Evolutionary conservation across 2,329 filamentous ascomycete genomes (phyloP), one percentile per base, ranked within the genome.

Genomic region (Aspergillus transmontanensis): DNA sequence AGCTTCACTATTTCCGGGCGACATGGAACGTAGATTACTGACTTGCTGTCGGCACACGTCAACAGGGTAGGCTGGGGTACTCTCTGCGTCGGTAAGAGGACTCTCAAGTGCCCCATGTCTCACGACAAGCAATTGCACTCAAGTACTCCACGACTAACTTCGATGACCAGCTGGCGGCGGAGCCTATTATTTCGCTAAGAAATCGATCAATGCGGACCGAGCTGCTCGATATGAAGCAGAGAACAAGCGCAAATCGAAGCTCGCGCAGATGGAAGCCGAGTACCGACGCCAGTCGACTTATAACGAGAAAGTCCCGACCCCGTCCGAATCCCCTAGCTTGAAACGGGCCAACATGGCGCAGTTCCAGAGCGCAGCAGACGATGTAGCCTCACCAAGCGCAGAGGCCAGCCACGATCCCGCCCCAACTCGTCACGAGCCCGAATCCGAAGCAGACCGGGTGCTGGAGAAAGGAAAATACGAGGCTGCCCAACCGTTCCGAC

Each of bases 151-250:
- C 12, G 14, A 34, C 48, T 45, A 34, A 48, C 34, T 23, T 50
- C 39, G 23, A n/a, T n/a, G 39, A 53, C 54, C 74, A 93, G 93
- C 94, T 69, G 95, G 94, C 75, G 95, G 88, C 68, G 92, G 90
- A 67, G 93, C 94, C 73, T 99, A 98, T 84, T 93, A 92, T 83
- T 97, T 97, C 77, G 95, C 95, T 68, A 99, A 99, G 85, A 86
- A 88, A 75, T 90, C 89, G 78, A 96, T 99, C 85, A 97, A 97
- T 76, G 91, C 91, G 70, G 93, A 97, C 79, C 91, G 94, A 68
- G 85, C 87, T 65, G 83, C 87, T 64, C 88, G 92, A 72, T 87
- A 90, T 68, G 86, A 90, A 71, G 88, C 90, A 65, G 85, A 87
- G 70, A 89, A 90, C 81, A 89, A 85, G 81, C 85, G 85, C 71